Evolutionary conservation across 345 rosid genomes (phyloP), one percentile per base, ranked within the genome.

Genomic region (Noccaea bulbosa): DNA sequence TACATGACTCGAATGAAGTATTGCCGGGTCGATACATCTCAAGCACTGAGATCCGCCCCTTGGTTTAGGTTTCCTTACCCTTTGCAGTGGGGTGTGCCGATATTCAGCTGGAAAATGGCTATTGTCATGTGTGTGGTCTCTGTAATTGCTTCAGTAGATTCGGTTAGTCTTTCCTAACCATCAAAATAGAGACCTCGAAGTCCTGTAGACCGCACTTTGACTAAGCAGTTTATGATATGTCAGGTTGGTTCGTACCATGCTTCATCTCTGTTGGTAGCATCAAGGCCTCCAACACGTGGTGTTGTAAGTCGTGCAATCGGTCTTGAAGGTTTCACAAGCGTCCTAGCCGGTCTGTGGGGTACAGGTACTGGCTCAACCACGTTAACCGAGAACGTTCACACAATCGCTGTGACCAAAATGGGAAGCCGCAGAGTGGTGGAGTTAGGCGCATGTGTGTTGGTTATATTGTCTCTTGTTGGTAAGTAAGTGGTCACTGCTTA

Each of bases 31-130:
- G 93, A 91, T 78, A 87, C 94, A 58, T 91, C 92, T 65, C 88
- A 89, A 57, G 94, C 90, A n/a, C 75, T 93, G 72, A 85, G 71
- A 75, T 83, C 88, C 38, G 86, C 97, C 51, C 97, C 98, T 34
- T 91, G 97, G 97, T 91, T 93, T 75, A 89, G 99, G 78, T 87
- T 94, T 80, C 99, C 97, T 62, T 94, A 89, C 76, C 99, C 99
- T 17, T 75, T 94, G 69, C 97, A 94, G 73, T 94, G 99, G 99
- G 99, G 99, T 58, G 84, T 91, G 69, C 99, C 99, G 14, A 83
- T 91, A 62, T 86, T 94, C 72, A 77, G 70, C 67, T 91, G 97
- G 97, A 89, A 94, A 79, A 82, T 88, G 97, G 89, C 96, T 66
- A 50, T 91, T 34, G 91, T 91, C 50, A 91, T 94, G 99, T 94